Evolutionary conservation across 257 asterid genomes (phyloP).

Genomic region (Lithospermum erythrorhizon): DNA sequence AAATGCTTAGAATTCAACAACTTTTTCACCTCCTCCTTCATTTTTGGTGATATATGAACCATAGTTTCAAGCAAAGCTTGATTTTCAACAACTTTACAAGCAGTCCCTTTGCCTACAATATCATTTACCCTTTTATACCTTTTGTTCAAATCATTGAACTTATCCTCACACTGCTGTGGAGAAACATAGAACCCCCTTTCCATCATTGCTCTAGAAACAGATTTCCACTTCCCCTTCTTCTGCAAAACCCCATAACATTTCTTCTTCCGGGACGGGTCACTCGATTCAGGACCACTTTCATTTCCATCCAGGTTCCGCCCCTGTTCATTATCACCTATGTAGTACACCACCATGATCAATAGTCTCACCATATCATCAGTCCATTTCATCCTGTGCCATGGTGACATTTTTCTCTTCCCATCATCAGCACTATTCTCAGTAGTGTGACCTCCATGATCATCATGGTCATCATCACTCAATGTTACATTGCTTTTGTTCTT

Average conservation of each 20-base stretch:
- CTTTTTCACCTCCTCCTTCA: conserved; percentile 79
- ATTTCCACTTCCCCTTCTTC: conserved; percentile 96
- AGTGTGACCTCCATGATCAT: conserved; percentile 39
- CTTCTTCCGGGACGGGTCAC: conserved; percentile 31
- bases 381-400: conserved; percentile 99
- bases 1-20: conserved; percentile 82
- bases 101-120: conserved; percentile 71
- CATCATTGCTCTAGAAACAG: conserved; percentile 90
- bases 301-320: conserved; percentile 1
- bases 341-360: conserved; percentile 73
- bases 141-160: conserved; percentile 79
- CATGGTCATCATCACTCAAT: conserved; percentile 57
- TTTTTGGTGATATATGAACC: conserved; percentile 56
- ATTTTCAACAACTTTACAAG: conserved; percentile 84
- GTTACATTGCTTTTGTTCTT: conserved; percentile 29
- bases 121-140: conserved; percentile 89
- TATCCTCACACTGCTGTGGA: conserved; percentile 97
- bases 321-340: conserved; percentile 60
- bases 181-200: conserved; percentile 84
- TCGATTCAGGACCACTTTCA: conserved; percentile 36
- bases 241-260: conserved; percentile 49
- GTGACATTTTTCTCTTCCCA: conserved; percentile 42
- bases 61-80: conserved; percentile 57
- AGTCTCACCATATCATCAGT: conserved; percentile 80
- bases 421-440: conserved; percentile 51